Evolutionary conservation across 2,329 filamentous ascomycete genomes (phyloP), one percentile per base, ranked within the genome.

Genomic region (Allantophomopsis lycopodina): DNA sequence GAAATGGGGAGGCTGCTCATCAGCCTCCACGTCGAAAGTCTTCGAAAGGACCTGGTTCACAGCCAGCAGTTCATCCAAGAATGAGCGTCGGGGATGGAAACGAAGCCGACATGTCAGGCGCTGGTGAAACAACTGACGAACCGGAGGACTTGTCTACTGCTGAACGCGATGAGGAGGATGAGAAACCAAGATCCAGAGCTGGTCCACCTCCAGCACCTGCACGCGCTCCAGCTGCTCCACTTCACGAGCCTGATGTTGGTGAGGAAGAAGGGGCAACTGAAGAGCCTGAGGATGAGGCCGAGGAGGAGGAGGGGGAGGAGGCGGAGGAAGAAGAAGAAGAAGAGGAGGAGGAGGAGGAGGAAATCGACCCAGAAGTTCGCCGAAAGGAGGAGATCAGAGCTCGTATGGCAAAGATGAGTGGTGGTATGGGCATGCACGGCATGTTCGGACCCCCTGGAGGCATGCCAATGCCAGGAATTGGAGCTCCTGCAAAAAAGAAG

Each of bases 361-460:
- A 94, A 13, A 67, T 93, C 38, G 88, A 96, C 52, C 86, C 87
- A 1, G 91, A 98, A 57, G 70, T 85, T 16, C 79, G 76, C 48
- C 80, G 88, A 39, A 83, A 81, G 55, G 79, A 94, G 61, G 89
- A 95, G 56, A 68, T 98, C 23, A 77, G 91, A 44, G 87, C 91
- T 45, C 78, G 91, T 50, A 98, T 98, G 86, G 91, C 91, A 35
- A 95, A 94, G 63, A 91, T 98, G 82, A 94, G 89, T 49, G 89
- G 89, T 40, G 89, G 89, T 16, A 94, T 94, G 85, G 86, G 86
- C 36, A 94, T 96, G 81, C 78, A 86, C 56, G 85, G 86, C 51
- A 91, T 96, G 78, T 93, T 94, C 58, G 85, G 84, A 14, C 72
- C 73, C 15, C 76, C 79, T 30, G 73, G 71, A 31, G 76, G 76